Evolutionary conservation across 2,329 filamentous ascomycete genomes (phyloP), one percentile per base, ranked within the genome.

Genomic region (Septoria petroselini): DNA sequence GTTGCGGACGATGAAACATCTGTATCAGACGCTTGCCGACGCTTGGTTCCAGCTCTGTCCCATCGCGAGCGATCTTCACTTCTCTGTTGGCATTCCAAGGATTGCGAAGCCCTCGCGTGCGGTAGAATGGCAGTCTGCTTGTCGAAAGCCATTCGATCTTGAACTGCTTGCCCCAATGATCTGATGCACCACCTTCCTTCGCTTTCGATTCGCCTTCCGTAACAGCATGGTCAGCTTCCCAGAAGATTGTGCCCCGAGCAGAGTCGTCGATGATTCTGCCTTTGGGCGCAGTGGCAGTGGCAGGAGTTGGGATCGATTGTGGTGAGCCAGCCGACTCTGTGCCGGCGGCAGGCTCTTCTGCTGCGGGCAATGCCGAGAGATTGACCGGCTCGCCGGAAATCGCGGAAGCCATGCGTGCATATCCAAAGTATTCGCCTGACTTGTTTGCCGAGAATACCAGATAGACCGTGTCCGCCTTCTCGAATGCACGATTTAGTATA

Each of bases 371-470:
- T 9, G 49, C 17, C 5, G 54, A 43, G 5, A 63, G 54, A 34
- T 58, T 59, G 29, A 63, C 57, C 1, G 60, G 60, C 58, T 95
- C 86, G 47, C 91, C 80, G 59, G 86, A 84, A 62, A 96, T 95
- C 3, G 83, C 75, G 17, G 91, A 95, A 7, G 77, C 74, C 91
- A 97, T 97, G 30, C 86, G 83, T 15, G 91, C 91, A 64, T 95
- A 96, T 15, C 91, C 91, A 70, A 93, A 96, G 65, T 96, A 97
- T 69, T 96, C 91, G 9, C 91, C 91, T 0, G 91, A 96, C 65
- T 96, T 96, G 70, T 97, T 97, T 9, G 91, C 91, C 1, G 91
- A 97, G 68, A 97, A 97, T 11, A 97, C 82, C 23, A 97, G 76
- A 64, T 91, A 96, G 1, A 97, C 91, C 62, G 86, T 88, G 45